Evolutionary conservation across 192 early-diverging fungal genomes (phyloP).

Genomic region (Allomyces macrogynus): DNA sequence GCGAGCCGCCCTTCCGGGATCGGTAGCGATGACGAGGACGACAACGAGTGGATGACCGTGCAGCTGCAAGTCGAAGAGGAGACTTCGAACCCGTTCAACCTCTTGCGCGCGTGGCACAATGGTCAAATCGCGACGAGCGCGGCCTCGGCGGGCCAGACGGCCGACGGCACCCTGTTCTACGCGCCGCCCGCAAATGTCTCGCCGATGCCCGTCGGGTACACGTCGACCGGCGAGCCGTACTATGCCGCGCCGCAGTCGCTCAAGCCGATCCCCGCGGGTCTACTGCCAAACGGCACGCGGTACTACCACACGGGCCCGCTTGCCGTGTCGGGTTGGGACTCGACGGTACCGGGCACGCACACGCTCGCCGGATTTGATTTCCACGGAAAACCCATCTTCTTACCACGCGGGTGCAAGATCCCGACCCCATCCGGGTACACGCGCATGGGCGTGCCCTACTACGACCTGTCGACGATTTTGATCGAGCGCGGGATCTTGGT

Average conservation of each 20-base stretch:
- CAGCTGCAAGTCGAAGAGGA: constrained; percentile 23
- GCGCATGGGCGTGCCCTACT: constrained; percentile 31
- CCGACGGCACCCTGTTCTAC: background rate
- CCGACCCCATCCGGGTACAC: constrained; percentile 32
- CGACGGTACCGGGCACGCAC: background rate
- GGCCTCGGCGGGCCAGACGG: too few relatives aligned
- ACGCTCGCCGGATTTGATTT: constrained; percentile 33
- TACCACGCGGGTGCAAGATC: constrained; percentile 30
- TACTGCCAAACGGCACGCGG: background rate
- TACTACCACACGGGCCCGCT: background rate
- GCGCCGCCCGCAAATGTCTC: background rate
- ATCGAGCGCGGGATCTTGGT: background rate
- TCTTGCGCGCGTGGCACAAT: too few relatives aligned
- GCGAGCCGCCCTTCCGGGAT: too few relatives aligned
- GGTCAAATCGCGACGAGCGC: too few relatives aligned
- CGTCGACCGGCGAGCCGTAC: constrained; percentile 26
- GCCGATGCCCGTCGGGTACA: constrained; percentile 23
- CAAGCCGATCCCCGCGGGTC: constrained; percentile 20
- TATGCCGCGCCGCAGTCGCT: constrained; percentile 28
- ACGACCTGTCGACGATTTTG: constrained; percentile 13
- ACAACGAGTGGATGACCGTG: constrained; percentile 23
- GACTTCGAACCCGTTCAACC: background rate
- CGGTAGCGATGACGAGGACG: background rate
- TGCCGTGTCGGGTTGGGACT: background rate
- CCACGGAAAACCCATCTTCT: constrained; percentile 29